A percentile compares a stretch with the other conserved stretches of the same genome.
These are phyloP conservation scores for Phtheirospermum japonicum DNA, from an alignment of 257 asterid genomes.

Conservation along the genomic window DNA sequence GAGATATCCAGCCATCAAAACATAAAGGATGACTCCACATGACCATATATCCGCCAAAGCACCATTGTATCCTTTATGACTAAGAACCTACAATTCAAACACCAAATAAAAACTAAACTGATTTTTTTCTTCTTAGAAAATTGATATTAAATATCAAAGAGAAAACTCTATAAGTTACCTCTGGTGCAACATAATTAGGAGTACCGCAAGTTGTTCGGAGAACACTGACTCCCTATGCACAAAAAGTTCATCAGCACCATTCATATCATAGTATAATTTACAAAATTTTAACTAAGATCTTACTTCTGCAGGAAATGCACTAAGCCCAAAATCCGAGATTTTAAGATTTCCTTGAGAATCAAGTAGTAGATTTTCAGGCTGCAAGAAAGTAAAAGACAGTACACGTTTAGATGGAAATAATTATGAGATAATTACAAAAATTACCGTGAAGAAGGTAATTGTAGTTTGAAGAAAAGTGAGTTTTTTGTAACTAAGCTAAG, in stretches of 20 bases:
- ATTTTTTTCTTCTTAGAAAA: slow-evolving; percentile 10
- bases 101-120: slow-evolving; percentile 23
- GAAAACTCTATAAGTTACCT: slow-evolving; percentile 50
- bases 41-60: slow-evolving; percentile 98
- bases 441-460: not conserved
- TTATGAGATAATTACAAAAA: not conserved
- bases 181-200: slow-evolving; percentile 99
- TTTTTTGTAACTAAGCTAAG: not conserved
- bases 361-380: slow-evolving; percentile 96
- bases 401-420: slow-evolving; percentile 23
- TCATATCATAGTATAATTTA: not conserved
- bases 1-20: slow-evolving; percentile 90
- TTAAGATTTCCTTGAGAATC: slow-evolving; percentile 93
- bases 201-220: slow-evolving; percentile 98
- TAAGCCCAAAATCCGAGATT: slow-evolving; percentile 98
- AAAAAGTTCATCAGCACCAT: slow-evolving; percentile 33
- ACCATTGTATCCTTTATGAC: slow-evolving; percentile 97
- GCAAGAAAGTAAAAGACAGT: slow-evolving; percentile 36
- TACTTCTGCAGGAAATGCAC: slow-evolving; percentile 89
- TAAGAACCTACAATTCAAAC: slow-evolving; percentile 63
- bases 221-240: slow-evolving; percentile 72
- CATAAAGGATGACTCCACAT: slow-evolving; percentile 96
- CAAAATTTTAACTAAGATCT: slow-evolving; percentile 24
- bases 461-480: slow-evolving; percentile 1
- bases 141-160: slow-evolving; percentile 3